Base-by-base conservation (phyloP, 345 rosid genomes). In the Erucastrum elatum region DNA sequence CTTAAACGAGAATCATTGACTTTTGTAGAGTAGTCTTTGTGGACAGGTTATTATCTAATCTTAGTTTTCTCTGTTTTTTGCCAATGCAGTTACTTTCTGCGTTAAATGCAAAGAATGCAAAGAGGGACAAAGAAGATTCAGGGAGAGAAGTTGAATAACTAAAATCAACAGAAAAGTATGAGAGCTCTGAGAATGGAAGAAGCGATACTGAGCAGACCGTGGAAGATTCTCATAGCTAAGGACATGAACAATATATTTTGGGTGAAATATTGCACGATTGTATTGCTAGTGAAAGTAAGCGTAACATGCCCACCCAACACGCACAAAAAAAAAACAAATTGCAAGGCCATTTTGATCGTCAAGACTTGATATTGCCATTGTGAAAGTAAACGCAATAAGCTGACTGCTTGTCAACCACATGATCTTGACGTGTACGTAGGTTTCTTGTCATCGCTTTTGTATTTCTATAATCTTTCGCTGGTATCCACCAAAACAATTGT, bases 161-260 rank as follows among this genome's bases (percentile, higher is more conserved):
- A 80, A 91, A 84, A 16, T 85, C 89, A 1, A 81, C 87, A 16
- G 98, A 87, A 37, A 82, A 87, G 86, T 82, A 88, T 4, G 91
- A 88, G 75, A 87, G 87, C 77, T 87, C 83, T 27, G 88, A 87
- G 46, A 86, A 85, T 55, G 87, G 30, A 75, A 84, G 61, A 73
- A 86, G 82, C 51, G 77, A 79, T 27, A 71, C 78, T 44, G 83
- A 68, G 64, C 17, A 61, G 75, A 80, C 83, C 27, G 86, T 83
- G 67, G 86, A 79, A 86, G 87, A 85, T 74, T 34, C 37, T 29
- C 31, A 29, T 29, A 29, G 31, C 31, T 29, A 29, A 29, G 31
- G 31, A 29, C 3, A 29, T 2, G 31, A 29, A 29, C 4, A 29
- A 29, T 29, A 29, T 3, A 29, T 34, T 29, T 34, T 34, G 1